Evolutionary conservation across 257 asterid species (phyloP).

Genomic region (Verbascum thapsus): DNA sequence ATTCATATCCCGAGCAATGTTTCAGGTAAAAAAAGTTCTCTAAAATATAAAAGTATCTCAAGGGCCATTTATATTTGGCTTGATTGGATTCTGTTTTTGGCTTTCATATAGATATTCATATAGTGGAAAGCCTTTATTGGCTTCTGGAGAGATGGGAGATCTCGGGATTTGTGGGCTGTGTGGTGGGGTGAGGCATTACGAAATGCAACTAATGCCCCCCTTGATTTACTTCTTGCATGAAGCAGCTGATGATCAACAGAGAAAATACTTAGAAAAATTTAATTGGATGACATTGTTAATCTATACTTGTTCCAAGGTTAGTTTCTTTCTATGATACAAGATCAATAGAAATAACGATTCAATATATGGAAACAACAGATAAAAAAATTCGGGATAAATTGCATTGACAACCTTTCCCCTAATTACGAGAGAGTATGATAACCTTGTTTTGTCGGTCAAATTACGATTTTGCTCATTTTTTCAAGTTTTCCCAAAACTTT

Average conservation of each 20-base stretch:
- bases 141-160: slow-evolving; percentile 46
- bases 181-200: slow-evolving; percentile 70
- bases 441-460: too few relatives aligned
- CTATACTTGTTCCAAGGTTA: slow-evolving; percentile 78
- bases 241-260: slow-evolving; percentile 51
- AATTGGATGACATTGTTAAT: slow-evolving; percentile 76
- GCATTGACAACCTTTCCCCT: too few relatives aligned
- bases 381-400: not conserved
- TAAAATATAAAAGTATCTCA: not conserved
- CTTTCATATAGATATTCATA: slow-evolving; percentile 55
- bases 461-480: too few relatives aligned
- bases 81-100: slow-evolving; percentile 1
- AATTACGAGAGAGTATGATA: too few relatives aligned
- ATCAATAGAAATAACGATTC: not conserved
- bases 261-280: slow-evolving; percentile 48
- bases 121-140: slow-evolving; percentile 76
- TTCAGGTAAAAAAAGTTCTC: slow-evolving; percentile 54
- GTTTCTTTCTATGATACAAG: slow-evolving; percentile 19
- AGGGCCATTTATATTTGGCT: not conserved
- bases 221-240: slow-evolving; percentile 74
- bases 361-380: not conserved
- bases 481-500: too few relatives aligned
- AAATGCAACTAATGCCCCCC: slow-evolving; percentile 93
- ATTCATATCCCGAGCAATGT: slow-evolving; percentile 83
- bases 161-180: slow-evolving; percentile 63